Base-by-base conservation (phyloP, 169 alveolate genomes). In the Blepharisma undulans region DNA sequence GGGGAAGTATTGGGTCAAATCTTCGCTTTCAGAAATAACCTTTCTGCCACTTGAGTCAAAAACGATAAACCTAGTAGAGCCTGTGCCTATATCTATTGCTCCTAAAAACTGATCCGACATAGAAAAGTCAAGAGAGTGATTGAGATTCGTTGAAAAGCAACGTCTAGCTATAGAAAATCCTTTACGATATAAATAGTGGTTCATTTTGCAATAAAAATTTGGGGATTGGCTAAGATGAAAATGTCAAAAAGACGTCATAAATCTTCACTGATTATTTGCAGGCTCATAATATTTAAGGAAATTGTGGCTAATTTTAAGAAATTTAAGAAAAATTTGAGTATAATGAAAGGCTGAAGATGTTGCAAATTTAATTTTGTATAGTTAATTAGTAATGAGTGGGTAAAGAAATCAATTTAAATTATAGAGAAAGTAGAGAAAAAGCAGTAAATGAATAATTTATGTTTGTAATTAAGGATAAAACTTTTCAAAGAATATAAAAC, bases 71-170 rank as follows among this genome's bases (percentile, higher is more conserved):
- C 98, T 80, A 25, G 98, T 97, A 7, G 98, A 97, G 86, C 97
- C 98, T 77, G 98, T 97, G 72, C 98, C 98, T 87, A 96, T 97
- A 87, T 97, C 98, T 36, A 96, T 93, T 34, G 97, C 93, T 66
- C 92, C 92, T 36, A 88, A 32, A 72, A 22, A 72, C 66, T 48
- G 66, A 48, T 48, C 66, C 14, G 66, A 48, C 66, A 48, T 48
- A 5, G 21, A 10, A 48, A 48, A 48, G 66, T 48, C 66, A 48
- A 48, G 66, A 48, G 66, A 48, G 14, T 48, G 66, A 48, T 48
- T 48, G 14, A 48, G 66, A 48, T 48, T 48, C 66, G 66, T 48
- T 48, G 66, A 10, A 48, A 48, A 48, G 66, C 66, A 48, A 10
- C 66, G 7, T 48, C 66, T 48, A 48, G 66, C 66, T 12, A 48